phyloP scores from a whole-genome alignment of 2,329 filamentous ascomycete genomes.

The Dothideomycetes sp. region DNA sequence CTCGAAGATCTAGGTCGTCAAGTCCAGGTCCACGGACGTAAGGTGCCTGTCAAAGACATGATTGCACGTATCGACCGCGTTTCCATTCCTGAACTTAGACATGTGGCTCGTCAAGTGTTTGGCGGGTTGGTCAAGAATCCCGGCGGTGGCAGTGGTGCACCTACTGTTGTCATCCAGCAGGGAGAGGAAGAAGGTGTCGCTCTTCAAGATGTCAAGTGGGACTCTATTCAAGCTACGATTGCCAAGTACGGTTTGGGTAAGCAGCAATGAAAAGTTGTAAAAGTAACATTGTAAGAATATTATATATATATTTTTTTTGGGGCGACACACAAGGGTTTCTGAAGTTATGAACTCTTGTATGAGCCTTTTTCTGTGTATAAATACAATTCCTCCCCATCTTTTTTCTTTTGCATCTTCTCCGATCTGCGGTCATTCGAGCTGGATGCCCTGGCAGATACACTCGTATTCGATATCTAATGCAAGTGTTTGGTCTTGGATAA shows the following conservation, averaged over 20 bases:
- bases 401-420: no score
- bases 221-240: conserved; percentile 81
- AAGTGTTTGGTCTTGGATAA: no score
- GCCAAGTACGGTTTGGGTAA: conserved; percentile 73
- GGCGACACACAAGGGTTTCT: no score
- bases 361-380: no score
- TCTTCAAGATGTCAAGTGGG: conserved; percentile 66
- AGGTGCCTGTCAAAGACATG: conserved; percentile 90
- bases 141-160: conserved; percentile 72
- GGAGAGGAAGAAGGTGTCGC: conserved; percentile 64
- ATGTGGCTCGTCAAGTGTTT: conserved; percentile 72
- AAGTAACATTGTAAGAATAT: background rate
- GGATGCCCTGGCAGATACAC: no score
- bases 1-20: conserved; percentile 90
- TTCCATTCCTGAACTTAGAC: conserved; percentile 68
- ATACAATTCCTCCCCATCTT: no score
- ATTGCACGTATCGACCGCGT: conserved; percentile 75
- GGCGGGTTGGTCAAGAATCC: conserved; percentile 66
- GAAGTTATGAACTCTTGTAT: no score
- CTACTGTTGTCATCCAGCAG: conserved; percentile 91
- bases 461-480: no score
- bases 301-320: no score
- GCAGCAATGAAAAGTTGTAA: conserved; percentile 29
- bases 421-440: no score
- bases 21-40: conserved; percentile 91